Percentiles rank a stretch among this genome's conserved stretches.
Evolutionary conservation across 768 basidiomycete species (phyloP).

Genomic region (Panus rudis): DNA sequence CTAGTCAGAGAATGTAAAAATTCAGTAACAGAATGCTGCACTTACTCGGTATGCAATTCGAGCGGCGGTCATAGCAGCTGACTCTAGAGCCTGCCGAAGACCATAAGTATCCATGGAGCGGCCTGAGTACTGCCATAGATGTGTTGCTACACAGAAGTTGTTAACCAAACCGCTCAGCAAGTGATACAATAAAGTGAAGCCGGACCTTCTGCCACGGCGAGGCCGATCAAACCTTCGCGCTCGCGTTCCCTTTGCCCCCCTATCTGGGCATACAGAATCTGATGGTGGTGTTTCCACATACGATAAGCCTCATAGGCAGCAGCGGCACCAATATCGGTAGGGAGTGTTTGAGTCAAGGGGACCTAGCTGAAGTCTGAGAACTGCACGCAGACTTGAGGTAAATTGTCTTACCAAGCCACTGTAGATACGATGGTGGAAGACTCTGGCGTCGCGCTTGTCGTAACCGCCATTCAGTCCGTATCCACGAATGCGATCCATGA

Average conservation of each 20-base stretch:
- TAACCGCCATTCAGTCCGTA: constrained; percentile 30
- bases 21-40: neutral
- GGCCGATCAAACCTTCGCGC: constrained; percentile 57
- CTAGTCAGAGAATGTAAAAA: neutral
- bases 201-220: constrained; percentile 68
- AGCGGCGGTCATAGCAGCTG: constrained; percentile 65
- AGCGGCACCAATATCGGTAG: constrained; percentile 64
- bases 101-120: constrained; percentile 38
- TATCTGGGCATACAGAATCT: constrained; percentile 44
- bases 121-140: constrained; percentile 45
- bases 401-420: constrained; percentile 42
- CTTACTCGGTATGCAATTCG: constrained; percentile 49
- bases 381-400: neutral
- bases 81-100: constrained; percentile 47
- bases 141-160: constrained; percentile 36
- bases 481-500: constrained; percentile 24
- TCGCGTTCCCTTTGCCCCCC: constrained; percentile 53
- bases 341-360: constrained; percentile 42
- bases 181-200: neutral
- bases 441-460: constrained; percentile 51
- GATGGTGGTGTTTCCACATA: constrained; percentile 52
- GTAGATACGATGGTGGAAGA: constrained; percentile 64
- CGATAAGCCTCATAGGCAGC: constrained; percentile 75
- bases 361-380: constrained; percentile 29
- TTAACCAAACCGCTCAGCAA: neutral